Conservation (phyloP, 2,329 filamentous ascomycete species). For the Exophiala viscosa region DNA sequence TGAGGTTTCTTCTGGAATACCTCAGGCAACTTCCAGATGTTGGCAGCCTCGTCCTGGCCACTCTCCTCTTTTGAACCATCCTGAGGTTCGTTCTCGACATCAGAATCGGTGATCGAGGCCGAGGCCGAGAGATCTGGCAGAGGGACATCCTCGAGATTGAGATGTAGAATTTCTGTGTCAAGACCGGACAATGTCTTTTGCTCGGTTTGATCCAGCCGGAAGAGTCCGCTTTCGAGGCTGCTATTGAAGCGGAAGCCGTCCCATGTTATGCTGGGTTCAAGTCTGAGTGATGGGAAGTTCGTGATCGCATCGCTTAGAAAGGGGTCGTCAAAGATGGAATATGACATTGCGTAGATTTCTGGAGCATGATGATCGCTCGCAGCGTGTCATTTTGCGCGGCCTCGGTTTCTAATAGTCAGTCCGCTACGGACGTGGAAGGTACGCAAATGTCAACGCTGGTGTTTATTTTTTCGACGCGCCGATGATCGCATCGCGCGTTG, state of each 20-base stretch:
- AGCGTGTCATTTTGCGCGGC: conserved; percentile 54
- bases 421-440: too few species aligned
- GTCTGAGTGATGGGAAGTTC: not conserved
- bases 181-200: conserved; percentile 12
- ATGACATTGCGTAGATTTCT: conserved; percentile 8
- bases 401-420: conserved; percentile 55
- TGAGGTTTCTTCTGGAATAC: conserved; percentile 21
- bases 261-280: conserved; percentile 12
- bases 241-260: conserved; percentile 22
- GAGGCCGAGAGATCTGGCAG: conserved; percentile 13
- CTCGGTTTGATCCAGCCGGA: conserved; percentile 18
- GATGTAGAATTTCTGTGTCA: conserved; percentile 8
- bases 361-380: conserved; percentile 4
- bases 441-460: not conserved
- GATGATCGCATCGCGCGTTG: not conserved
- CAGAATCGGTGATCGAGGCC: conserved; percentile 12
- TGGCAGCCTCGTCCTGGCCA: conserved; percentile 25
- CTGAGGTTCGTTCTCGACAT: conserved; percentile 17
- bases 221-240: conserved; percentile 20
- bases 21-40: conserved; percentile 37
- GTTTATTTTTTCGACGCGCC: not conserved
- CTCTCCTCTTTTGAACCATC: conserved; percentile 19
- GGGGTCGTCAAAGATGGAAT: conserved; percentile 4
- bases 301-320: conserved; percentile 10
- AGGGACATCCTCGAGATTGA: conserved; percentile 18